Percentiles rank a stretch among this genome's conserved stretches.
Conservation (phyloP, 306 rosid genomes). For the Rosa multiflora region DNA sequence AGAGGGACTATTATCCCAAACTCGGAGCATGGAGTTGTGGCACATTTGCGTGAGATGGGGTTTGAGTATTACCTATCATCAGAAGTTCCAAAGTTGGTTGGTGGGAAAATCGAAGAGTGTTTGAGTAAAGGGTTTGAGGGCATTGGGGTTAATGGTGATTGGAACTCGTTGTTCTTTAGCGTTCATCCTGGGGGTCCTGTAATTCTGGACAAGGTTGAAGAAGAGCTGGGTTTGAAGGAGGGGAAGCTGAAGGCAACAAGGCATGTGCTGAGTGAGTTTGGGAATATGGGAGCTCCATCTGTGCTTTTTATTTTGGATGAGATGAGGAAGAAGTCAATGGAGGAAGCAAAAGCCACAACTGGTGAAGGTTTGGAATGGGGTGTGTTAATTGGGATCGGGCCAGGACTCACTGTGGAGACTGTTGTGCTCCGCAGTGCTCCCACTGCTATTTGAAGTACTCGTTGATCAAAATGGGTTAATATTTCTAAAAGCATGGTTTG, state of each 20-base stretch:
- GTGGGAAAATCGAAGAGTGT: conserved; percentile 22
- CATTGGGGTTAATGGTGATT: conserved; percentile 25
- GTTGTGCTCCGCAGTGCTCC: neutral
- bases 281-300: conserved; percentile 39
- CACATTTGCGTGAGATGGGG: conserved; percentile 41
- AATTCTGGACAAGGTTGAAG: conserved; percentile 30
- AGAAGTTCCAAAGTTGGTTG: conserved; percentile 20
- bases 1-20: conserved; percentile 19
- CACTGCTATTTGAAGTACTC: neutral
- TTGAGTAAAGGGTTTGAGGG: conserved; percentile 11
- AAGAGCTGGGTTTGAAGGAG: conserved; percentile 16
- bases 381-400: conserved; percentile 26
- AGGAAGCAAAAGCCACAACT: conserved; percentile 29
- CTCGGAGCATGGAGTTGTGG: conserved; percentile 36
- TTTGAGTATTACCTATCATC: conserved; percentile 18
- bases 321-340: conserved; percentile 32
- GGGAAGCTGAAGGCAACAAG: conserved; percentile 35
- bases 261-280: conserved; percentile 34
- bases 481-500: too few relatives aligned
- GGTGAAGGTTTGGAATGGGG: conserved; percentile 45
- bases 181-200: conserved; percentile 38
- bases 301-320: conserved; percentile 31
- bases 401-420: conserved; percentile 21
- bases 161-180: conserved; percentile 35
- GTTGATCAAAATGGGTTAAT: neutral